Evolutionary conservation across 768 basidiomycete genomes (phyloP).

Genomic region (Lactifluus subvellereus): DNA sequence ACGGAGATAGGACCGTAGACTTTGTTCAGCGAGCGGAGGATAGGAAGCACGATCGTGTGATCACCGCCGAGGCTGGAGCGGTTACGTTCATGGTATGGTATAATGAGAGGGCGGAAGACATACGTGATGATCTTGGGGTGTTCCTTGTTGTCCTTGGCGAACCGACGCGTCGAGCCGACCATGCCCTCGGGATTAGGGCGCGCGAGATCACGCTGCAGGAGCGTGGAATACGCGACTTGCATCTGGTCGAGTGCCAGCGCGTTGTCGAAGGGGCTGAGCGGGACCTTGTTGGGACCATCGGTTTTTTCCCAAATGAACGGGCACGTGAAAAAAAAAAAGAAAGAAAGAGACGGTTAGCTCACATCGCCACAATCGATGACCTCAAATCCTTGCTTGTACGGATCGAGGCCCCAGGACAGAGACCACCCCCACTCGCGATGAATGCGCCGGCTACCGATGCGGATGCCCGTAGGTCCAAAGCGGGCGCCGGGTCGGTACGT

Average conservation of each 20-base stretch:
- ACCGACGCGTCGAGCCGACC: slow-evolving; percentile 27
- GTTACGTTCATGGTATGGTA: background rate
- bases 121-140: slow-evolving; percentile 73
- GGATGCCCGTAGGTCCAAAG: slow-evolving; percentile 83
- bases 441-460: slow-evolving; percentile 70
- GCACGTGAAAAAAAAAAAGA: background rate
- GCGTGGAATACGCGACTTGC: slow-evolving; percentile 74
- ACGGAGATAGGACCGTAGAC: slow-evolving; percentile 78
- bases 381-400: slow-evolving; percentile 50
- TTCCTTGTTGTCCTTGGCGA: slow-evolving; percentile 52
- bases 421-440: slow-evolving; percentile 57
- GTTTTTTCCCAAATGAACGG: background rate
- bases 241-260: slow-evolving; percentile 80
- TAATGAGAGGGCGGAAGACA: background rate
- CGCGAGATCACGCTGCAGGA: slow-evolving; percentile 53
- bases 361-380: slow-evolving; percentile 86
- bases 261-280: slow-evolving; percentile 76
- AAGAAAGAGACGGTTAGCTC: background rate
- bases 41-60: slow-evolving; percentile 84
- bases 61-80: slow-evolving; percentile 58
- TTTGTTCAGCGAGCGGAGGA: slow-evolving; percentile 71
- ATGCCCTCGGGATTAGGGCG: slow-evolving; percentile 16
- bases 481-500: slow-evolving; percentile 60
- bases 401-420: slow-evolving; percentile 64
- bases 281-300: slow-evolving; percentile 43